Evolutionary conservation across 2,329 filamentous ascomycete genomes (phyloP), one percentile per base, ranked within the genome.

Genomic region (Trichoderma cornu-damae): DNA sequence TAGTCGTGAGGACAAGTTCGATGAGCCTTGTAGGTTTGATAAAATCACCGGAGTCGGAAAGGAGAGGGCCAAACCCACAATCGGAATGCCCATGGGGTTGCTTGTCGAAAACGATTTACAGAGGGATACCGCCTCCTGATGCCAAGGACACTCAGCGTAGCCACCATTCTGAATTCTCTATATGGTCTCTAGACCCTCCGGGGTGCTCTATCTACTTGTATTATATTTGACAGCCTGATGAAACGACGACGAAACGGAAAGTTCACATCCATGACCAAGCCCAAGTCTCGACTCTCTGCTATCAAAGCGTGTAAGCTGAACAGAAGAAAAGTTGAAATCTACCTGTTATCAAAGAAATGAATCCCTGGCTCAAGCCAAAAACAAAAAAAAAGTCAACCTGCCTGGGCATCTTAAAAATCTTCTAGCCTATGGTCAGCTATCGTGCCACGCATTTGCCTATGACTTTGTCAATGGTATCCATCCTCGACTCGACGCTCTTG

Each of bases 371-470:
- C 16, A 37, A 12, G 2, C 14, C n/a, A n/a, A n/a, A n/a, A n/a
- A n/a, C n/a, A n/a, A n/a, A n/a, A n/a, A n/a, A n/a, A n/a, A 40
- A 12, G 7, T 12, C 37, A 40, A 40, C 16, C 11, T 40, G 9
- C 38, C 38, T 42, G 12, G 18, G 24, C 9, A 24, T 42, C 38
- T n/a, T 5, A 24, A 16, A 4, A 16, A 37, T 24, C 18, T 22
- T 12, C 7, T 42, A 9, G 6, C 5, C 6, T 42, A 24, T 22
- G 12, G 6, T 32, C 8, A 11, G 16, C 26, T 47, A 47, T 32
- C 26, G 43, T 47, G 43, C n/a, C n/a, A 47, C 43, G 16, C 48
- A 51, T 40, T 38, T 40, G 12, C 35, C 48, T 35, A 40, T 51
- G 9, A 51, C 20, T 18, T 38, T 51, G 20, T 51, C 48, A 24